Conservation (phyloP, 2,329 filamentous ascomycete species). For the Phaeophleospora eucalypticola region DNA sequence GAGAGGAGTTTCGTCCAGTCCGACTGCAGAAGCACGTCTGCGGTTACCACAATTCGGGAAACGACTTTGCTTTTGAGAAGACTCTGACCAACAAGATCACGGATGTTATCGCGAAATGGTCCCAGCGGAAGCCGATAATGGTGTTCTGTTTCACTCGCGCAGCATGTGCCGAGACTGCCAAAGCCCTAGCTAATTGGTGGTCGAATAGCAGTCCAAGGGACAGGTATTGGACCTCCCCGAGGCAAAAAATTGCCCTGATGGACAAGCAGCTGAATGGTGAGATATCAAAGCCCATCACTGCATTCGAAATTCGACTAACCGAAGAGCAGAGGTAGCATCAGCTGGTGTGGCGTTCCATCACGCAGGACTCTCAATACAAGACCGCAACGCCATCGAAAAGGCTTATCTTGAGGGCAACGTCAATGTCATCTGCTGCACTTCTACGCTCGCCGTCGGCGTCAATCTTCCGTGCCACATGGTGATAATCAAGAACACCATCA, state of each 20-base stretch:
- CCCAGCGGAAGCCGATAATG: slow-evolving; percentile 70
- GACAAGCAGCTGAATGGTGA: slow-evolving; percentile 59
- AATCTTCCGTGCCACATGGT: slow-evolving; percentile 65
- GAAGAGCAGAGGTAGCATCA: slow-evolving; percentile 39
- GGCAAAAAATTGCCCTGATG: slow-evolving; percentile 47
- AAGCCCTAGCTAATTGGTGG: slow-evolving; percentile 64
- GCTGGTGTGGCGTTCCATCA: slow-evolving; percentile 78
- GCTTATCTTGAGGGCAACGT: slow-evolving; percentile 68
- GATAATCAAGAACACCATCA: slow-evolving; percentile 73
- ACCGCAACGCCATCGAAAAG: slow-evolving; percentile 63
- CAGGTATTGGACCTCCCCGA: slow-evolving; percentile 62
- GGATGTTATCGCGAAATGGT: slow-evolving; percentile 63
- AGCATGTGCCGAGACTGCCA: slow-evolving; percentile 65
- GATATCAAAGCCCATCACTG: too few relatives aligned
- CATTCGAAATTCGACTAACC: too few relatives aligned
- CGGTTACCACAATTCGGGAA: slow-evolving; percentile 60
- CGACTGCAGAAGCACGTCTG: slow-evolving; percentile 72
- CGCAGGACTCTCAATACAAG: slow-evolving; percentile 63
- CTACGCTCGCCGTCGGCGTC: slow-evolving; percentile 76
- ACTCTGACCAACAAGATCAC: slow-evolving; percentile 62
- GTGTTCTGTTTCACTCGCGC: slow-evolving; percentile 77
- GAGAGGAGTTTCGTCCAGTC: slow-evolving; percentile 76
- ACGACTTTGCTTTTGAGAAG: slow-evolving; percentile 76
- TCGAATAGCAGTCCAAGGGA: slow-evolving; percentile 46
- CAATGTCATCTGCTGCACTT: slow-evolving; percentile 79